Base-by-base conservation (phyloP, 208 protist genomes). In the Crithidia brevicula region DNA sequence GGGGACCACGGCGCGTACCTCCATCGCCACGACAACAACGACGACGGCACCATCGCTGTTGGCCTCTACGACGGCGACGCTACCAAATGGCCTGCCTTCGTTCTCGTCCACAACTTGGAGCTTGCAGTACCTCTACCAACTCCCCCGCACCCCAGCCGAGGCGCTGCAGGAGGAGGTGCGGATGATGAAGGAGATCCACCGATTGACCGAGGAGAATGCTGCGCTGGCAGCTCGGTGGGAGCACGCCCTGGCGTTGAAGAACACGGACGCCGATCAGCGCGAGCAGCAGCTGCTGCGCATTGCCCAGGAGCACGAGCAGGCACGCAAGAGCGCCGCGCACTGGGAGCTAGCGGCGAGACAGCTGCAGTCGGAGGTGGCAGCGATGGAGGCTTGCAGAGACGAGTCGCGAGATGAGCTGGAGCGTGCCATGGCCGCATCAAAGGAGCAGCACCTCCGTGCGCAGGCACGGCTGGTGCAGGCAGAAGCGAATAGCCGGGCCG, bases 121-220 rank as follows among this genome's bases (percentile, higher is more conserved):
- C 27, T 57, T 88, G 27, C 72, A 82, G 61, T 81, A 77, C 50
- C 60, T 88, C 15, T 88, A 88, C 31, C 74, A 79, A 25, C 64
- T 85, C 2, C 82, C 82, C 15, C 75, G 79, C 31, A 82, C 56
- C 36, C 82, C 82, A 1, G 82, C 74, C 7, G 82, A 84, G 71
- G 74, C 77, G 1, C 64, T 89, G 30, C 66, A 80, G 49, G 84
- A 84, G 74, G 72, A 90, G 57, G 46, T 91, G 64, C 67, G 69
- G n/a, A 74, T 93, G 49, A 56, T 87, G 13, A 75, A 84, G 45
- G 72, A 79, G 42, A 20, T 93, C n/a, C 60, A 71, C 25, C 67
- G 61, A 4, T 59, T 83, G 23, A 56, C 33, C 13, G 78, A 80
- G 46, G 72, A 78, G 40, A 84, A 87, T 28, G 64, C 47, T 13